Conservation (phyloP, 2,329 filamentous ascomycete genomes). For the Monosporascus sp. region DNA sequence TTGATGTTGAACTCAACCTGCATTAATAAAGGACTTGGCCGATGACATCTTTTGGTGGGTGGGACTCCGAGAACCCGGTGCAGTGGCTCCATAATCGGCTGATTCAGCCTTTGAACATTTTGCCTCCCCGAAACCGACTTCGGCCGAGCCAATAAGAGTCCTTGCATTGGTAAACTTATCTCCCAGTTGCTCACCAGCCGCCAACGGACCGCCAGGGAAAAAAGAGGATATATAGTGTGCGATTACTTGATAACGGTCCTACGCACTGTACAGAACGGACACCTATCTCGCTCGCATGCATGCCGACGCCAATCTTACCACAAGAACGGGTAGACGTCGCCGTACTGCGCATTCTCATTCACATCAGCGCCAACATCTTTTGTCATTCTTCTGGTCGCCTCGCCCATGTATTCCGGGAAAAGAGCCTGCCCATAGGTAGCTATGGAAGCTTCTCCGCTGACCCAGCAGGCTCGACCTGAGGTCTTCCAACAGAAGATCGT, state of each 20-base stretch:
- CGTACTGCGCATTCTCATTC: background rate
- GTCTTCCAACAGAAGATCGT: slow-evolving; percentile 93
- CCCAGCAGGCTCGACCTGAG: slow-evolving; percentile 84
- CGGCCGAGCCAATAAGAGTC: slow-evolving; percentile 33
- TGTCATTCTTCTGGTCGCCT: background rate
- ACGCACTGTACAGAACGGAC: background rate
- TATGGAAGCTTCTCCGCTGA: slow-evolving; percentile 91
- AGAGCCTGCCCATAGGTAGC: slow-evolving; percentile 5
- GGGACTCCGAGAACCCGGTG: background rate
- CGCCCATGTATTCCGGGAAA: slow-evolving; percentile 6
- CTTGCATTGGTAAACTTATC: slow-evolving; percentile 23
- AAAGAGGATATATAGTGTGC: background rate
- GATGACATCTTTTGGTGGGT: background rate
- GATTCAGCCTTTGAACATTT: background rate
- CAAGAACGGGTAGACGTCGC: background rate
- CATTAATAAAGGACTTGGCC: background rate
- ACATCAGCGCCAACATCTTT: background rate
- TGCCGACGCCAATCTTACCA: no score
- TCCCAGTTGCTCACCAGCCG: background rate
- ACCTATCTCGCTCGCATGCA: background rate
- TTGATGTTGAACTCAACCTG: no score
- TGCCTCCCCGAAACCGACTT: slow-evolving; percentile 18
- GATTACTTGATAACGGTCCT: background rate
- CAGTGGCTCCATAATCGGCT: background rate
- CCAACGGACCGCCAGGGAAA: background rate